Percentiles rank a stretch among this genome's conserved stretches.
These are phyloP conservation scores for Alternaria sp. DNA, from an alignment of 2,329 filamentous ascomycete species.

Conservation along the genomic window DNA sequence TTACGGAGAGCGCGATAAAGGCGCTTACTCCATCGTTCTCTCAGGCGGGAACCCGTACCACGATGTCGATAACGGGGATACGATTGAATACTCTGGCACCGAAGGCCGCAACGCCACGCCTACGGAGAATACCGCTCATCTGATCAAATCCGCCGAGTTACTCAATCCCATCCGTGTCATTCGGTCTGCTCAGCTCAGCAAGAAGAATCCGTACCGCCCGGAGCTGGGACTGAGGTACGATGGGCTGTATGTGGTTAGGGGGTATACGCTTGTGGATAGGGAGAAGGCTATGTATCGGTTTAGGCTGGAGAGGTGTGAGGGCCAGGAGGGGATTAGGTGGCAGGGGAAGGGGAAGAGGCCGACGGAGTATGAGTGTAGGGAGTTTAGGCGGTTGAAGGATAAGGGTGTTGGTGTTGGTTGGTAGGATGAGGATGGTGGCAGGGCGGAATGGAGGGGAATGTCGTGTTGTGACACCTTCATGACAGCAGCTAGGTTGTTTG, in stretches of 20 bases:
- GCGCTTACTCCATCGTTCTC: conserved; percentile 64
- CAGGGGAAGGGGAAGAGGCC: conserved; percentile 53
- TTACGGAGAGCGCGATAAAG: conserved; percentile 51
- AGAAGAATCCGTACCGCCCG: conserved; percentile 53
- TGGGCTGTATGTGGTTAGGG: conserved; percentile 60
- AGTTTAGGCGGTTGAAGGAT: conserved; percentile 27
- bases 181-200: conserved; percentile 51
- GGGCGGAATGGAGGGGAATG: too few relatives aligned
- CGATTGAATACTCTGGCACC: conserved; percentile 61
- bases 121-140: conserved; percentile 49
- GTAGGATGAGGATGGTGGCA: too few relatives aligned
- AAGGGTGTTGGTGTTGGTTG: conserved; percentile 11
- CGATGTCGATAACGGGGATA: conserved; percentile 59
- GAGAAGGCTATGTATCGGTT: conserved; percentile 57
- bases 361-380: conserved; percentile 33
- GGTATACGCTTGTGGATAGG: conserved; percentile 47
- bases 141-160: conserved; percentile 51
- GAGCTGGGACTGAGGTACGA: conserved; percentile 62
- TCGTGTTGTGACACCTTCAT: background rate
- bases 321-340: conserved; percentile 57
- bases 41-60: conserved; percentile 53
- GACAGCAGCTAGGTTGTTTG: rapidly evolving
- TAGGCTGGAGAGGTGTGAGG: conserved; percentile 50
- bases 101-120: conserved; percentile 39
- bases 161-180: conserved; percentile 57